phyloP scores from a whole-genome alignment of 768 basidiomycete species.

The Mycena vitilis region DNA sequence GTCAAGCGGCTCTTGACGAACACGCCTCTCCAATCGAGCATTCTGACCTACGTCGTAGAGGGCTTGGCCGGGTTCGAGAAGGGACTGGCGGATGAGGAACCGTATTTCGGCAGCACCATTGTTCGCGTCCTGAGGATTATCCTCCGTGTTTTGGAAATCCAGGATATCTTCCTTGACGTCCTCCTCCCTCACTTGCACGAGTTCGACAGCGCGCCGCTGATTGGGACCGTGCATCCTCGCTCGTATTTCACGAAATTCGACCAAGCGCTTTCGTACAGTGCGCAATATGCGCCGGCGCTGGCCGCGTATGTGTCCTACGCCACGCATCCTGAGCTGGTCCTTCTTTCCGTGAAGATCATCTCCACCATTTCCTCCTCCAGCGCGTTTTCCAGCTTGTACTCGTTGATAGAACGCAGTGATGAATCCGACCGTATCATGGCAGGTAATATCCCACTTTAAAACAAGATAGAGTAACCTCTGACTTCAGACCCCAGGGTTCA shows the following conservation, averaged over 20 bases:
- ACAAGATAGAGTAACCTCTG: background rate
- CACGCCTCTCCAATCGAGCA: conserved; percentile 74
- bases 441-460: conserved; percentile 9
- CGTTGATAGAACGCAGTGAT: conserved; percentile 81
- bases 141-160: conserved; percentile 83
- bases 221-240: conserved; percentile 68
- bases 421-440: conserved; percentile 89
- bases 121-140: conserved; percentile 85
- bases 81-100: conserved; percentile 74
- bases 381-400: conserved; percentile 78
- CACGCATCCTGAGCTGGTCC: conserved; percentile 75
- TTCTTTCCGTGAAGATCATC: conserved; percentile 85
- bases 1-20: conserved; percentile 82
- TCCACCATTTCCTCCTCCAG: conserved; percentile 72
- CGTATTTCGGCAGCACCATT: conserved; percentile 80
- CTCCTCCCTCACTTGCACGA: conserved; percentile 83
- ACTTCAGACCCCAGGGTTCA: conserved; percentile 63
- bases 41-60: conserved; percentile 85
- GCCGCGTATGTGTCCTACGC: conserved; percentile 84
- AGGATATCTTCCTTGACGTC: conserved; percentile 91
- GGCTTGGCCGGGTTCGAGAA: conserved; percentile 83
- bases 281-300: conserved; percentile 82
- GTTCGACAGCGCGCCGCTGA: conserved; percentile 63
- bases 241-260: conserved; percentile 82
- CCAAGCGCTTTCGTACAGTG: conserved; percentile 75